Evolutionary conservation across 1,284 basidiomycete genomes (phyloP).

Genomic region (Termitomyces sp.): DNA sequence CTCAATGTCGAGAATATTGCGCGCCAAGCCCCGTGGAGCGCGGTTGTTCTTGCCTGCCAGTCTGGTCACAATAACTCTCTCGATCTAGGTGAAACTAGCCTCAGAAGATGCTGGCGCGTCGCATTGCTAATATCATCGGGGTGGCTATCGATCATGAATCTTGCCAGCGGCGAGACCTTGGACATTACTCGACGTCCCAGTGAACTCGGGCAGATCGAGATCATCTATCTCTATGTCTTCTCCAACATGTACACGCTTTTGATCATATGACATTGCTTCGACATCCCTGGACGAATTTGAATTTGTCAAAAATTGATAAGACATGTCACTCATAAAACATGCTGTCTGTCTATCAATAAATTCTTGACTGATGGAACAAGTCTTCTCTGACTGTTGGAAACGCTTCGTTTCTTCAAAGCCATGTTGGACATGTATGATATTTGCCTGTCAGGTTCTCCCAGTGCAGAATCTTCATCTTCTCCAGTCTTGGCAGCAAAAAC

Average conservation of each 20-base stretch:
- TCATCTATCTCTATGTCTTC: not conserved
- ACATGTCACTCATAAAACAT: too few species aligned
- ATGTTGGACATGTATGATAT: not conserved
- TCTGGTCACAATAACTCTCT: not conserved
- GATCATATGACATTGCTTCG: not conserved
- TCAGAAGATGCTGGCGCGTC: not conserved
- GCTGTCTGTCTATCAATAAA: not conserved
- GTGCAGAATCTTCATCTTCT: not conserved
- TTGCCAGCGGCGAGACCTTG: not conserved
- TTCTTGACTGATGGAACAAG: not conserved
- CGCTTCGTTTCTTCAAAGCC: not conserved
- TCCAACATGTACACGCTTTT: not conserved
- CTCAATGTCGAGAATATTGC: not conserved
- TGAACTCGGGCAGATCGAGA: not conserved
- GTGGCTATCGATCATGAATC: not conserved
- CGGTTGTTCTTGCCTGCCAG: not conserved
- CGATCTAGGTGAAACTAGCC: not conserved
- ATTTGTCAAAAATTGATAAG: not conserved
- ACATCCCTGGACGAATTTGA: not conserved
- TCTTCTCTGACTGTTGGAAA: not conserved
- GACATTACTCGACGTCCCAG: too few species aligned
- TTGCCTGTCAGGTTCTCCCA: not conserved
- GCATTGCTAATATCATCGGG: not conserved
- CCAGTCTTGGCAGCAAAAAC: too few species aligned
- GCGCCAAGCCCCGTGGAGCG: not conserved